These are phyloP conservation scores for Porcisia hertigi DNA, from an alignment of 208 protist genomes.

Conservation along the genomic window DNA sequence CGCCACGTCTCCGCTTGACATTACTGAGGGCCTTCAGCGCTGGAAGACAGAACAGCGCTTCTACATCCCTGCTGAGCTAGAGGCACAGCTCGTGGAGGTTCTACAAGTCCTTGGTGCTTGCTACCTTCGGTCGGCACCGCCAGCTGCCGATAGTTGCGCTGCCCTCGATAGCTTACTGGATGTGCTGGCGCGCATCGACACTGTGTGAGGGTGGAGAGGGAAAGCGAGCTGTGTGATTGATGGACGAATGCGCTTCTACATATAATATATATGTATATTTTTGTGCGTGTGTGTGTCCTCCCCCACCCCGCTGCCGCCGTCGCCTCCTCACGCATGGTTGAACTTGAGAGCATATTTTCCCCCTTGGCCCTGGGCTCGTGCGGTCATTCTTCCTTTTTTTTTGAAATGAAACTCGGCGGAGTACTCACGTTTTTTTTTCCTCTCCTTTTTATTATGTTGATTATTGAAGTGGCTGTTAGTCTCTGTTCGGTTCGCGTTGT, in stretches of 20 bases:
- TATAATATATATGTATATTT: neutral
- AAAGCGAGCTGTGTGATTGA: neutral
- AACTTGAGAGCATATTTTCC: too few species aligned
- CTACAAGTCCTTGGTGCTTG: conserved; percentile 19
- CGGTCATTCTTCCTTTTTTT: too few species aligned
- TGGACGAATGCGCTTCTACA: neutral
- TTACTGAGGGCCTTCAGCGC: conserved; percentile 16
- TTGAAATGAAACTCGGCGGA: too few species aligned
- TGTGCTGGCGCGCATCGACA: conserved; percentile 27
- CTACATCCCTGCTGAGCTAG: conserved; percentile 18
- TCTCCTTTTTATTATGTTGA: too few species aligned
- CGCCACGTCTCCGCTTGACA: conserved; percentile 10
- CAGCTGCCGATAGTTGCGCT: conserved; percentile 11
- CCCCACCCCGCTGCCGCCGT: neutral
- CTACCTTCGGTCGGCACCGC: conserved; percentile 4
- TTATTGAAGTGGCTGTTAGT: too few species aligned
- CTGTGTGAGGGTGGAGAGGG: conserved; percentile 1
- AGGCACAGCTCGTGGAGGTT: conserved; percentile 16
- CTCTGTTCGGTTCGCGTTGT: too few species aligned
- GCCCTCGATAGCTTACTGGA: conserved; percentile 23
- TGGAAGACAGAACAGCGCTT: conserved; percentile 32
- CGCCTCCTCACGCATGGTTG: neutral
- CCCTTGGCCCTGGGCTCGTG: too few species aligned
- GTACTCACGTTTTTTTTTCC: too few species aligned
- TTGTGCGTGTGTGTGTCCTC: neutral